Evolutionary conservation across 768 basidiomycete species (phyloP).

Genomic region (Russula brevipes): DNA sequence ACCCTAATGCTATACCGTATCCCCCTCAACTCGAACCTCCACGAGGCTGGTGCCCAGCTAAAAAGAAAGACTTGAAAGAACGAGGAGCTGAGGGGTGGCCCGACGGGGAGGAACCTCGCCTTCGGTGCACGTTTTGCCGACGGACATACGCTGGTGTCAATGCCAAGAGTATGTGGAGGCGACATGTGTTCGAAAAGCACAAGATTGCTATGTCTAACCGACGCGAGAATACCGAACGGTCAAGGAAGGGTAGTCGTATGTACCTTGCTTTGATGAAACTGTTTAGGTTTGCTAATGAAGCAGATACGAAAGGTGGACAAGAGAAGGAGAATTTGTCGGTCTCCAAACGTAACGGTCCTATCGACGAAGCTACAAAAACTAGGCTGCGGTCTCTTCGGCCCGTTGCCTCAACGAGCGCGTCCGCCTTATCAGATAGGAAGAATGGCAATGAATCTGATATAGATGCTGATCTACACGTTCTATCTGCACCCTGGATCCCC

Average conservation of each 20-base stretch:
- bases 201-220: conserved; percentile 88
- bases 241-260: conserved; percentile 56
- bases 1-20: conserved; percentile 57
- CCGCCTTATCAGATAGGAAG: conserved; percentile 21
- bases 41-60: conserved; percentile 82
- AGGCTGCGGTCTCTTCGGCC: conserved; percentile 26
- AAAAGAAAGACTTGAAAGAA: conserved; percentile 72
- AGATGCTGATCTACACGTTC: conserved; percentile 16
- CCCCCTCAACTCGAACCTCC: conserved; percentile 77
- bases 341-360: conserved; percentile 23
- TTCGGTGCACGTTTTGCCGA: conserved; percentile 81
- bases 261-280: conserved; percentile 19
- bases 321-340: conserved; percentile 41
- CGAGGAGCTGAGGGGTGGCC: conserved; percentile 67
- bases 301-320: conserved; percentile 57
- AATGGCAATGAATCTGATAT: conserved; percentile 22
- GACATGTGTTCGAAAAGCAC: conserved; percentile 86
- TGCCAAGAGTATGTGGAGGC: conserved; percentile 88
- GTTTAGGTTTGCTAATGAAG: neutral
- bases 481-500: conserved; percentile 21
- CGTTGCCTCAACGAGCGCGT: conserved; percentile 13
- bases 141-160: conserved; percentile 82
- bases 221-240: conserved; percentile 61
- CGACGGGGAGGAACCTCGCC: conserved; percentile 72
- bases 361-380: conserved; percentile 17